Conservation (phyloP, 202 grass and related monocot genomes). For the Setaria viridis region DNA sequence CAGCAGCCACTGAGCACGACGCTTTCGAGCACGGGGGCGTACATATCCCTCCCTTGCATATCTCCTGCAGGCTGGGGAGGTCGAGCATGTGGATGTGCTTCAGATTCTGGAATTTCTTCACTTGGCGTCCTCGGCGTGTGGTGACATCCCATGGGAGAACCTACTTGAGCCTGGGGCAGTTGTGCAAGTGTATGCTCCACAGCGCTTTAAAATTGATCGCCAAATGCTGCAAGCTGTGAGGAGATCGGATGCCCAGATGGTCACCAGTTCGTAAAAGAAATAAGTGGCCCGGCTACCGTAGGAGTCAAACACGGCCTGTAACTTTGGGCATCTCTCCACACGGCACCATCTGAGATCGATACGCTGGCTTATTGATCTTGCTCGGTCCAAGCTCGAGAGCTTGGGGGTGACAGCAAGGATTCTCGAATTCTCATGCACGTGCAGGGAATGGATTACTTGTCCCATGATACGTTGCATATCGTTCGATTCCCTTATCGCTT, state of each 20-base stretch:
- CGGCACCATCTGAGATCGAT: background rate
- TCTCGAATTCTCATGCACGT: conserved; percentile 36
- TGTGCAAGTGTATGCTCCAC: background rate
- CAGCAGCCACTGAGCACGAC: conserved; percentile 14
- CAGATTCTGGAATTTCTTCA: background rate
- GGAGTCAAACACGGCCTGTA: background rate
- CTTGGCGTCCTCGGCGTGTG: accelerated
- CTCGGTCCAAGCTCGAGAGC: too few relatives aligned
- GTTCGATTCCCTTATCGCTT: accelerated
- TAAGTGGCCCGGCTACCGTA: accelerated
- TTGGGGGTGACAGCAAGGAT: background rate
- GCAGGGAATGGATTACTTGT: accelerated
- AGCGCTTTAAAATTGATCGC: background rate
- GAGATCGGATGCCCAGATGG: conserved; percentile 5
- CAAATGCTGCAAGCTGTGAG: background rate
- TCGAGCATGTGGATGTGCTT: conserved; percentile 30
- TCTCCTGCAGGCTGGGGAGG: background rate
- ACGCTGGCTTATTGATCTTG: accelerated
- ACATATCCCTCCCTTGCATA: background rate
- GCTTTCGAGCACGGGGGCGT: background rate
- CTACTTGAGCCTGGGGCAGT: background rate
- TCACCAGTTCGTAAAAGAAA: accelerated
- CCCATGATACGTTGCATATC: background rate
- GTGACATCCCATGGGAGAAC: background rate
- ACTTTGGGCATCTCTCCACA: conserved; percentile 7